These are phyloP conservation scores for Rhododendron simsii DNA, from an alignment of 148 eudicot genomes.

Conservation along the genomic window DNA sequence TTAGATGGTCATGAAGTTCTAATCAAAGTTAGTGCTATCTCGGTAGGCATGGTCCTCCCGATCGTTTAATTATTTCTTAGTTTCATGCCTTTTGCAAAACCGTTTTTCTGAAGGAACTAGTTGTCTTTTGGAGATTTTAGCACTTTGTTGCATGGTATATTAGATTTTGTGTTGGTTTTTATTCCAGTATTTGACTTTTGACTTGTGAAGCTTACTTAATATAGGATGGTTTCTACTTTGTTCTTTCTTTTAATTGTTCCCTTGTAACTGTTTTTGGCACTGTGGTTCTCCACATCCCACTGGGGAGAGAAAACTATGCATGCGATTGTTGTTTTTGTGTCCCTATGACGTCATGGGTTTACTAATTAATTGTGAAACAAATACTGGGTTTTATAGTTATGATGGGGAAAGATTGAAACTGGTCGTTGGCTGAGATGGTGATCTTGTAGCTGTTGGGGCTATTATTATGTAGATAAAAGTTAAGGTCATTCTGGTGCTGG, in stretches of 20 bases:
- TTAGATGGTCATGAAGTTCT: background rate
- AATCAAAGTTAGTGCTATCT: slow-evolving; percentile 14
- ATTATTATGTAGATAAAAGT: slow-evolving; percentile 24
- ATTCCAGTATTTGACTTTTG: background rate
- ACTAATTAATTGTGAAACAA: slow-evolving; percentile 11
- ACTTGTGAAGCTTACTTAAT: background rate
- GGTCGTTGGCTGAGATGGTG: slow-evolving; percentile 28
- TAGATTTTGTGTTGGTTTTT: slow-evolving; percentile 6
- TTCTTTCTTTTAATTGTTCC: background rate
- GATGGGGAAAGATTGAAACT: slow-evolving; percentile 39
- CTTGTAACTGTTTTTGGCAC: background rate
- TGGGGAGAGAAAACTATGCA: background rate
- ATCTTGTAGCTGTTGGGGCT: slow-evolving; percentile 39
- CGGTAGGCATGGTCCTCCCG: slow-evolving; percentile 26
- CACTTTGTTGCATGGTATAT: slow-evolving; percentile 6
- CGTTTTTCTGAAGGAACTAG: background rate
- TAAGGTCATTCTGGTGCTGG: slow-evolving; percentile 12
- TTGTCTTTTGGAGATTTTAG: background rate
- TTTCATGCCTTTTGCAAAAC: slow-evolving; percentile 1
- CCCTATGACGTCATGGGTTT: background rate
- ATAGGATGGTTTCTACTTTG: background rate
- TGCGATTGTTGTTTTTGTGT: background rate
- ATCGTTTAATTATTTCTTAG: background rate
- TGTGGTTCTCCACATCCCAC: background rate
- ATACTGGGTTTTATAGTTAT: slow-evolving; percentile 44